Conservation (phyloP, 202 grass and related monocot genomes). For the Carex sylvatica region DNA sequence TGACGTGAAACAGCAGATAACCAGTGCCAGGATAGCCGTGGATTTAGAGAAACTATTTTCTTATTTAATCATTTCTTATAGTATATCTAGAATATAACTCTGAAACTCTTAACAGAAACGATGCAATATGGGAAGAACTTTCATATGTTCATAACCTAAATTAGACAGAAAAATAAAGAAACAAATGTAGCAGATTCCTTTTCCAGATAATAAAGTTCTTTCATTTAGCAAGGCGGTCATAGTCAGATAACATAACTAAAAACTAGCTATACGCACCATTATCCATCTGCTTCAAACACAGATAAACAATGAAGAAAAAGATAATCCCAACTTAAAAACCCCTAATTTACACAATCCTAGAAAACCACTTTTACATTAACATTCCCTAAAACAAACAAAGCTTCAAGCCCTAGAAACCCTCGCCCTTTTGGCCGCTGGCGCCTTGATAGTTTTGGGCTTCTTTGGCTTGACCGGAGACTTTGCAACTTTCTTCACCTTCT, state of each 20-base stretch:
- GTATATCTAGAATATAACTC: no score
- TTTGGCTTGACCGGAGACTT: conserved; percentile 49
- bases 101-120: no score
- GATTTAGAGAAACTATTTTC: no score
- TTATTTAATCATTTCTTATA: no score
- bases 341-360: background rate
- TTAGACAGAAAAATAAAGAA: background rate
- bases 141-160: no score
- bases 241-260: background rate
- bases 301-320: background rate
- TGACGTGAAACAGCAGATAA: background rate
- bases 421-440: conserved; percentile 37
- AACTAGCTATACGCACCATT: background rate
- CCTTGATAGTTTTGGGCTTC: conserved; percentile 61
- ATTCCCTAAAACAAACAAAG: conserved; percentile 21
- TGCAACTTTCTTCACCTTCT: conserved; percentile 37
- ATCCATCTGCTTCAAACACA: background rate
- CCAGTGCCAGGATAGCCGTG: no score
- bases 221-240: background rate
- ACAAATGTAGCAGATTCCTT: background rate
- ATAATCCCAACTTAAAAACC: background rate
- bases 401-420: conserved; percentile 5
- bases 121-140: no score
- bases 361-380: background rate
- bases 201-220: background rate